Percentiles rank a stretch among this genome's conserved stretches.
These are phyloP conservation scores for Trichoderma gracile DNA, from an alignment of 2,329 filamentous ascomycete genomes.

Conservation along the genomic window DNA sequence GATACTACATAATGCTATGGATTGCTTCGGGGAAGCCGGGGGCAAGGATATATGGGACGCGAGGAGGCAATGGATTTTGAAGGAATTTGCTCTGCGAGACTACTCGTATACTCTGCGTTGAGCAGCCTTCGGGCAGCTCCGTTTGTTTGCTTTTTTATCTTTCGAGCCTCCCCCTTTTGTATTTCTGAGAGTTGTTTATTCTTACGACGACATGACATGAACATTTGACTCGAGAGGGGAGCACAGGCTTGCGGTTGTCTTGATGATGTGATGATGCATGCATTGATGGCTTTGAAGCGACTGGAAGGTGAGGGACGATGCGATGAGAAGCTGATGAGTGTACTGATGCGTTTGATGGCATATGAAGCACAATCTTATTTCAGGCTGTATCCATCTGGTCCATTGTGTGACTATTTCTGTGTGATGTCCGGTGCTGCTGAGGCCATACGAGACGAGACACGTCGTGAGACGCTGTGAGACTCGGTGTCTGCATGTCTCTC, in stretches of 20 bases:
- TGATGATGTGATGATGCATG: conserved; percentile 17
- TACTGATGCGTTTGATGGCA: background rate
- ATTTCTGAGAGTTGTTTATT: conserved; percentile 12
- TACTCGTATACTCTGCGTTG: conserved; percentile 9
- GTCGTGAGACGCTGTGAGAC: too few species aligned
- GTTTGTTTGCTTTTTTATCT: conserved; percentile 19
- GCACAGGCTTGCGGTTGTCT: conserved; percentile 21
- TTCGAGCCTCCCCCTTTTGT: conserved; percentile 13
- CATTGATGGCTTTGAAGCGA: conserved; percentile 14
- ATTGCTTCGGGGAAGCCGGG: conserved; percentile 16
- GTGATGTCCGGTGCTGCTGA: too few species aligned
- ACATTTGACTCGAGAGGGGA: conserved; percentile 29
- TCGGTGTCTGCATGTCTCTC: too few species aligned
- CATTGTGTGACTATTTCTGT: too few species aligned
- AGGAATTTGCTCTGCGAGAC: conserved; percentile 11
- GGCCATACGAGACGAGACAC: too few species aligned
- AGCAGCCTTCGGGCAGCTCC: conserved; percentile 11
- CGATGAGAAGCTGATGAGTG: background rate
- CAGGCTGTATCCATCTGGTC: too few species aligned
- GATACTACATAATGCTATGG: conserved; percentile 20
- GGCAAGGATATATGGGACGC: conserved; percentile 20
- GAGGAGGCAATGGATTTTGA: conserved; percentile 13
- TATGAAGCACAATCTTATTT: conserved; percentile 6
- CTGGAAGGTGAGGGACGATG: background rate
- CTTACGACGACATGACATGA: conserved; percentile 31